phyloP scores from a whole-genome alignment of 768 basidiomycete species.

The Collybiopsis confluens region DNA sequence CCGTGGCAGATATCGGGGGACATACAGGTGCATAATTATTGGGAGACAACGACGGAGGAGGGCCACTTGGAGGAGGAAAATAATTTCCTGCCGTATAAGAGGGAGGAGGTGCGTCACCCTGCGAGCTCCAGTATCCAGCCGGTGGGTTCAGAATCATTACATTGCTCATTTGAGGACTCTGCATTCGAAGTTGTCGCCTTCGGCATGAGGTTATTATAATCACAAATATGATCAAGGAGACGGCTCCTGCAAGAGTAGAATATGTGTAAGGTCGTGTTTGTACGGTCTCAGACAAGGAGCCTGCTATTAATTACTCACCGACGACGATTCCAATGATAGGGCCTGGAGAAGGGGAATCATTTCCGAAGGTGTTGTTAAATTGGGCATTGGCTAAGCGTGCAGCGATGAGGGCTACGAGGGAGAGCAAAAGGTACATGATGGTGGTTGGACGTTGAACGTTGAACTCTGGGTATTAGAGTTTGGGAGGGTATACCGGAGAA shows the following conservation, averaged over 20 bases:
- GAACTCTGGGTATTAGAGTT: no score
- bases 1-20: background rate
- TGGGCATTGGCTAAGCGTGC: background rate
- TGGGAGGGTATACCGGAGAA: no score
- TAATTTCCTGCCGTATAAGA: background rate
- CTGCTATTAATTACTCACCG: background rate
- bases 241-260: background rate
- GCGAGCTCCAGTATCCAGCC: constrained; percentile 1
- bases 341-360: background rate
- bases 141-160: background rate
- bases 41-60: background rate
- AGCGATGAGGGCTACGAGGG: background rate
- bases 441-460: no score
- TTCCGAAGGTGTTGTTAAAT: background rate
- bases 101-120: background rate
- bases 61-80: background rate
- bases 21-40: constrained; percentile 1
- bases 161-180: background rate
- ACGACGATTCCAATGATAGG: background rate
- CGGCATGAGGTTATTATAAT: background rate
- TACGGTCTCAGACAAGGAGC: background rate
- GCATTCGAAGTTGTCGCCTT: background rate
- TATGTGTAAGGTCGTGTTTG: background rate
- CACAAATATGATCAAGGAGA: background rate
- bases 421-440: background rate